phyloP scores from a whole-genome alignment of 2,329 filamentous ascomycete genomes.

The Fusarium nygamai region DNA sequence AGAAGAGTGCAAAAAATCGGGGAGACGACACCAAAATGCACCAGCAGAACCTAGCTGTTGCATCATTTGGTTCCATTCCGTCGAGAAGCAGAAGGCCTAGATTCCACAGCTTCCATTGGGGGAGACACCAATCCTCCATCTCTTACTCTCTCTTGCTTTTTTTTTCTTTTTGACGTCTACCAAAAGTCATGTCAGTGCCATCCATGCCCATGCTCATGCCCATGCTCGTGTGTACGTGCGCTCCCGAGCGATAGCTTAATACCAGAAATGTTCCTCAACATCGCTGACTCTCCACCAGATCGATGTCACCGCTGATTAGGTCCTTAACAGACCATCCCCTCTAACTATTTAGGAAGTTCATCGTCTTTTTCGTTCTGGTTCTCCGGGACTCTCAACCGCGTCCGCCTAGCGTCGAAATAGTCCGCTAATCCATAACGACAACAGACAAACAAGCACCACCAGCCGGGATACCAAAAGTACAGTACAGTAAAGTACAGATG shows the following conservation, averaged over 20 bases:
- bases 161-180: neutral
- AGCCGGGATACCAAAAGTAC: neutral
- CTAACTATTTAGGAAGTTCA: conserved; percentile 8
- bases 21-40: conserved; percentile 3
- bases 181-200: conserved; percentile 34
- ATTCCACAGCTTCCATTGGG: conserved; percentile 37
- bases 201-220: conserved; percentile 31
- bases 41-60: conserved; percentile 20
- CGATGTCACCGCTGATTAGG: conserved; percentile 23
- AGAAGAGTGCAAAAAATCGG: conserved; percentile 22
- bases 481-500: neutral
- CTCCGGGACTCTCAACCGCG: conserved; percentile 27
- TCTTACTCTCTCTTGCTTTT: neutral
- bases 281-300: conserved; percentile 6
- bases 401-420: conserved; percentile 31
- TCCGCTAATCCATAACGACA: conserved; percentile 17
- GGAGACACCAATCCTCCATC: conserved; percentile 19
- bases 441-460: conserved; percentile 6
- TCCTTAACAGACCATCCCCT: conserved; percentile 2
- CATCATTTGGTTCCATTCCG: conserved; percentile 39
- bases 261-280: neutral
- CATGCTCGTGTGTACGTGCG: neutral
- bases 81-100: conserved; percentile 27
- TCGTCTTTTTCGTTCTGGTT: conserved; percentile 20
- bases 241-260: conserved; percentile 33